Base-by-base conservation (phyloP, 805 yeast genomes). In the Starmerella stellata region DNA sequence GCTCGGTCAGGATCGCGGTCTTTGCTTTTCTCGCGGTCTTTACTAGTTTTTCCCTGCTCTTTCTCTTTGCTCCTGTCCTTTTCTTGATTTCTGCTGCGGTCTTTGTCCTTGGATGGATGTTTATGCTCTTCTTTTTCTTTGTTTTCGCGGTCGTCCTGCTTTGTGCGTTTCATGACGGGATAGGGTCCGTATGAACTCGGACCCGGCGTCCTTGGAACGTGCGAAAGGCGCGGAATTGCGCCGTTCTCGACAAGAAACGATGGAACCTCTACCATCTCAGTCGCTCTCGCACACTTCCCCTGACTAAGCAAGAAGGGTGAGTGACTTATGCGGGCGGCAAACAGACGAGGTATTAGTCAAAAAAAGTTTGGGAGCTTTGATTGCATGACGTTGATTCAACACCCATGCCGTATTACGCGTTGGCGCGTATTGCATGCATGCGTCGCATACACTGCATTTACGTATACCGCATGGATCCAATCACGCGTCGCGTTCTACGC, bases 141-240 rank as follows among this genome's bases (percentile, higher is more conserved):
- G 32, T 7, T 13, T 8, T 29, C 32, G 7, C 14, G 7, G 32
- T 29, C 19, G 15, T 15, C 19, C 9, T 5, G 16, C 8, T 29
- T 17, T n/a, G 19, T 29, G 8, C 32, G 16, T 29, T 29, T 29
- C 32, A 29, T 15, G 14, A 29, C 32, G 14, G 50, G 50, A 28
- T 46, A 46, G 28, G 50, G 50, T 7, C 50, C 49, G 13, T 42
- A 15, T 14, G 30, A 34, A 33, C 43, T 41, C 8, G 43, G 32
- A 4, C 44, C 44, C 1, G 49, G 46, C 23, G 41, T 46, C 28
- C 39, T 30, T n/a, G 48, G 40, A 16, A 47, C 38, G 20, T 42
- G 40, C 15, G 25, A 21, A 7, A 44, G 38, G n/a, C 30, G 23
- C 5, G 50, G 50, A 34, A 46, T 45, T 18, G 41, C 35, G 20